Evolutionary conservation across 352 stramenopile genomes (phyloP), one percentile per base, ranked within the genome.

Genomic region (Pythium scleroteichum): DNA sequence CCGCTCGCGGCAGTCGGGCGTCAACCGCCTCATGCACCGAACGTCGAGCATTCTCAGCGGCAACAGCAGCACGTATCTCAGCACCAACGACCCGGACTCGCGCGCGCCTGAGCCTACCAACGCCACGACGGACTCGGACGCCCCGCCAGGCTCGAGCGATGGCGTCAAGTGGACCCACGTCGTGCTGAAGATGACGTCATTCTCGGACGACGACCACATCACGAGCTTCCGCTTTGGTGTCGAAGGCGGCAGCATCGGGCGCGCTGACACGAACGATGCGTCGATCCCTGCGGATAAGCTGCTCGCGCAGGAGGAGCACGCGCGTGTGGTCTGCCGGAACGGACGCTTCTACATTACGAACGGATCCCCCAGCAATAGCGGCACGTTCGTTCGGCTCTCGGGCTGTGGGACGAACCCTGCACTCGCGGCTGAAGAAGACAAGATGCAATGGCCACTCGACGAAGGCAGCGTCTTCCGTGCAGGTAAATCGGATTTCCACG

Each of bases 101-200:
- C 26, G 8, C 10, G 42, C 16, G 19, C 13, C 22, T 16, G 20
- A 16, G 19, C 45, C 13, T 9, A 26, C 45, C 3, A 9, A n/a
- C 7, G 17, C 41, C 10, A 33, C 12, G 13, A 32, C 42, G 5
- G 24, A 6, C 6, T 14, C 33, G 0, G 54, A 62, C 17, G n/a
- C 9, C n/a, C 38, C 47, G 24, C 39, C 51, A 10, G 10, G 38
- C 17, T 38, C 35, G 0, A 45, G 29, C 6, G 26, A 60, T 22
- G 53, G 51, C n/a, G 44, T 77, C 20, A 73, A 73, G 9, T 91
- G 81, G 83, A 85, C 60, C 1, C 66, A 92, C 42, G 67, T 94
- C 52, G 83, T 94, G 56, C 63, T 94, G 17, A 94, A 94, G 68
- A 94, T 94, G 85, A 91, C 82, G 23, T 75, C 79, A 0, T 89